phyloP scores from a whole-genome alignment of 352 stramenopile species.

The Pythium myriotylum region DNA sequence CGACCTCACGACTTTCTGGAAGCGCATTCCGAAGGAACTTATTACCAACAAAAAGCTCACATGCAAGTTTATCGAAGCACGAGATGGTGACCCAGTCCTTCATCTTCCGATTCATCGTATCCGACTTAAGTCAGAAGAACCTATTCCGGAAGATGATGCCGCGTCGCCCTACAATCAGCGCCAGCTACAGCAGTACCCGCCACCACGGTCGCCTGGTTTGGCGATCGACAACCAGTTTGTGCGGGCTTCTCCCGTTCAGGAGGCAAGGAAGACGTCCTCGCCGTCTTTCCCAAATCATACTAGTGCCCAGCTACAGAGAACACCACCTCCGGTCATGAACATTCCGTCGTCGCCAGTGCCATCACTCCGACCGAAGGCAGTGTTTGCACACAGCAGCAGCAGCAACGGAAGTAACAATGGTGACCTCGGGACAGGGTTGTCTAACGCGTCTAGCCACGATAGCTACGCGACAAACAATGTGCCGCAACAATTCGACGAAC shows the following conservation, averaged over 20 bases:
- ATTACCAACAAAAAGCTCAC: slow-evolving; percentile 68
- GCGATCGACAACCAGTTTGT: neutral
- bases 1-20: slow-evolving; percentile 53
- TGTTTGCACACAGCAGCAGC: slow-evolving; percentile 18
- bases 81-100: slow-evolving; percentile 1
- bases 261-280: neutral
- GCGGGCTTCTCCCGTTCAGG: neutral
- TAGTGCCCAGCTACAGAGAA: neutral
- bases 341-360: slow-evolving; percentile 15
- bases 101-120: slow-evolving; percentile 12
- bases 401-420: slow-evolving; percentile 17
- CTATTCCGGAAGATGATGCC: neutral
- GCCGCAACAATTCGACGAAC: slow-evolving; percentile 6
- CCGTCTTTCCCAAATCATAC: too few relatives aligned
- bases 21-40: slow-evolving; percentile 49
- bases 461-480: slow-evolving; percentile 16
- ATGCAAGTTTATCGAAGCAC: slow-evolving; percentile 66
- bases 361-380: slow-evolving; percentile 12
- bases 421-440: slow-evolving; percentile 2
- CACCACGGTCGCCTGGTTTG: neutral
- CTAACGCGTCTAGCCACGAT: slow-evolving; percentile 9
- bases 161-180: neutral
- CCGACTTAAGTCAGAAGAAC: slow-evolving; percentile 11
- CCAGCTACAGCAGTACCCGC: neutral
- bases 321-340: slow-evolving; percentile 9